phyloP scores from a whole-genome alignment of 495 filamentous ascomycete genomes.

The Beverwykella pulmonaria region DNA sequence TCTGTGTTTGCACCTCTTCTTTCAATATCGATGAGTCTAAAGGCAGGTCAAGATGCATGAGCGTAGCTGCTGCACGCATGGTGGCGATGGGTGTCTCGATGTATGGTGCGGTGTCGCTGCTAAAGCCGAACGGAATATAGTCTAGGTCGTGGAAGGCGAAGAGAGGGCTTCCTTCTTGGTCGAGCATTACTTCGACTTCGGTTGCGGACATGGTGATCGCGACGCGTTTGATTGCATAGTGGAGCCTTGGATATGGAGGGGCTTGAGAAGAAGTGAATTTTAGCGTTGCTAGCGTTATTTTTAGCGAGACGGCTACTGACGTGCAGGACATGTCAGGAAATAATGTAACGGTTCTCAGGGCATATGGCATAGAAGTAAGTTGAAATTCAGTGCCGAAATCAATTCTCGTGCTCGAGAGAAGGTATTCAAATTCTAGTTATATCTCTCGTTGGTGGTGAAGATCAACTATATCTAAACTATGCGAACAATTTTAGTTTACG shows the following conservation, averaged over 20 bases:
- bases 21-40: neutral
- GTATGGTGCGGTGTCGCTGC: neutral
- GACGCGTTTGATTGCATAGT: neutral
- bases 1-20: neutral
- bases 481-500: no score
- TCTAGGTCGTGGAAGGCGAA: neutral
- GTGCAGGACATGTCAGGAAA: no score
- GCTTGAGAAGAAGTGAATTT: neutral
- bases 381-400: no score
- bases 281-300: neutral
- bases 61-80: neutral
- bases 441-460: no score
- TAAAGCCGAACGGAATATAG: neutral
- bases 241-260: no score
- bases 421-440: no score
- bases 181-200: neutral
- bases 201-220: no score
- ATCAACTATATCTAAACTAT: no score
- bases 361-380: no score
- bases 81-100: neutral
- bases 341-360: no score
- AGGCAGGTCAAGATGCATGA: neutral
- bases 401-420: no score
- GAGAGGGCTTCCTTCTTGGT: neutral
- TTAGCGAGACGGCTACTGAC: no score